phyloP scores from a whole-genome alignment of 495 filamentous ascomycete genomes.

The Aspergillus egyptiacus region DNA sequence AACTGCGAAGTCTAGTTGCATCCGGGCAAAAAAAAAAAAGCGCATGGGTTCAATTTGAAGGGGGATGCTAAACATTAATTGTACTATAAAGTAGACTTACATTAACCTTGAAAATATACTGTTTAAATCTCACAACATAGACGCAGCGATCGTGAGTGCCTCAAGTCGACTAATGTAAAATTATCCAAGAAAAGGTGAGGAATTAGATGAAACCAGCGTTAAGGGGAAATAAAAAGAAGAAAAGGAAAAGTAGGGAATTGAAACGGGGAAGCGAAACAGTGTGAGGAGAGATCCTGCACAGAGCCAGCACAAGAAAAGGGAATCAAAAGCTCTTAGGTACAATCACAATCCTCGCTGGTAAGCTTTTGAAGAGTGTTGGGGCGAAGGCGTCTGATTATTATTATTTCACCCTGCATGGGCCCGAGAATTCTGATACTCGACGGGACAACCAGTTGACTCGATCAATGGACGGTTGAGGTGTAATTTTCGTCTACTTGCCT shows the following conservation, averaged over 20 bases:
- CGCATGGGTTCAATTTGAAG: no score
- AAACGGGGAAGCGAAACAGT: neutral
- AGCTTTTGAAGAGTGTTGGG: slow-evolving; percentile 23
- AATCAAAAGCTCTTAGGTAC: neutral
- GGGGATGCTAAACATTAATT: no score
- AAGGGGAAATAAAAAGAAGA: slow-evolving; percentile 8
- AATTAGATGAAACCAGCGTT: slow-evolving; percentile 3
- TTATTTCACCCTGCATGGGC: slow-evolving; percentile 3
- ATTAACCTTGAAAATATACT: neutral
- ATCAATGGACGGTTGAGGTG: slow-evolving; percentile 12
- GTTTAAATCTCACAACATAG: slow-evolving; percentile 12
- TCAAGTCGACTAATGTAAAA: neutral
- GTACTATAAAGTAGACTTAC: neutral
- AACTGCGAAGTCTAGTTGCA: neutral
- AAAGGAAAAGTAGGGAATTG: neutral
- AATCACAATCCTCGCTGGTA: slow-evolving; percentile 5
- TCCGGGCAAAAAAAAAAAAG: no score
- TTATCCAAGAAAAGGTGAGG: slow-evolving; percentile 7
- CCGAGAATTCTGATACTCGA: neutral
- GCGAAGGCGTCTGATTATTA: slow-evolving; percentile 13
- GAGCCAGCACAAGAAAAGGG: slow-evolving; percentile 1
- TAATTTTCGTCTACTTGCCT: slow-evolving; percentile 4
- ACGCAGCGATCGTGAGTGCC: slow-evolving; percentile 13
- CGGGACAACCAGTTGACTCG: slow-evolving; percentile 1
- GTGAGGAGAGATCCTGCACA: slow-evolving; percentile 2